A percentile compares a stretch with the other conserved stretches of the same genome.
Conservation (phyloP, 2,329 filamentous ascomycete species). For the Harringtonia lauricola region DNA sequence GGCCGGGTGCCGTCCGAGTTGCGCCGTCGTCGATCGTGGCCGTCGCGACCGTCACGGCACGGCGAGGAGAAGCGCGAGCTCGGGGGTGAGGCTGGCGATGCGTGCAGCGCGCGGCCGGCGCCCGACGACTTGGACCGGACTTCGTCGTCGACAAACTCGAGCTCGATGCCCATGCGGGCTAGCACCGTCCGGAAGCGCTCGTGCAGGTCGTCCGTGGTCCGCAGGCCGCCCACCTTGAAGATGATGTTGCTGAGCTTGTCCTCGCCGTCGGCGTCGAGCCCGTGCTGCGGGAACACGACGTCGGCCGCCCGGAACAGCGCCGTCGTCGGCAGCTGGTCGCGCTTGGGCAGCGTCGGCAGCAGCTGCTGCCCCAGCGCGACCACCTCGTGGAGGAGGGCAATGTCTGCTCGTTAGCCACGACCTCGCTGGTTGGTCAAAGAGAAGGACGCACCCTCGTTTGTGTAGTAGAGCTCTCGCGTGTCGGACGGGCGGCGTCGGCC, state of each 20-base stretch:
- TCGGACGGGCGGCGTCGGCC: constrained; percentile 19
- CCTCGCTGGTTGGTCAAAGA: no score
- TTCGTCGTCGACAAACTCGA: constrained; percentile 43
- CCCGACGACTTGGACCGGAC: background rate
- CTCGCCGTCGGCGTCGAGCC: constrained; percentile 59
- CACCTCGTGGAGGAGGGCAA: constrained; percentile 67
- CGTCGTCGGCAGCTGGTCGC: constrained; percentile 57
- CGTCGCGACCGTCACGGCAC: constrained; percentile 1
- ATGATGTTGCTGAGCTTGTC: constrained; percentile 67
- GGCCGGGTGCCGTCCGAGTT: constrained; percentile 1
- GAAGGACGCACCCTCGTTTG: constrained; percentile 42
- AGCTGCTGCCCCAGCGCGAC: constrained; percentile 60
- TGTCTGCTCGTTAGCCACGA: no score
- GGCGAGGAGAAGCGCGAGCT: constrained; percentile 4
- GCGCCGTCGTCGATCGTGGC: constrained; percentile 3
- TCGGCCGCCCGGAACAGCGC: constrained; percentile 78
- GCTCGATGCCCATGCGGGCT: constrained; percentile 56
- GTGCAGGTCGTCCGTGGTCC: constrained; percentile 42
- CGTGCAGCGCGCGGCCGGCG: background rate
- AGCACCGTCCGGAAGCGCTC: constrained; percentile 63
- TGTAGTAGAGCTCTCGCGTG: constrained; percentile 36
- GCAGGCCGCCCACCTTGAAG: constrained; percentile 63
- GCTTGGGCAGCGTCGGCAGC: constrained; percentile 42
- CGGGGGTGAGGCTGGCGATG: background rate
- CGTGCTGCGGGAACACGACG: constrained; percentile 58